Evolutionary conservation across 78 protist genomes (phyloP), one percentile per base, ranked within the genome.

Genomic region (Tieghemostelium lacteum): DNA sequence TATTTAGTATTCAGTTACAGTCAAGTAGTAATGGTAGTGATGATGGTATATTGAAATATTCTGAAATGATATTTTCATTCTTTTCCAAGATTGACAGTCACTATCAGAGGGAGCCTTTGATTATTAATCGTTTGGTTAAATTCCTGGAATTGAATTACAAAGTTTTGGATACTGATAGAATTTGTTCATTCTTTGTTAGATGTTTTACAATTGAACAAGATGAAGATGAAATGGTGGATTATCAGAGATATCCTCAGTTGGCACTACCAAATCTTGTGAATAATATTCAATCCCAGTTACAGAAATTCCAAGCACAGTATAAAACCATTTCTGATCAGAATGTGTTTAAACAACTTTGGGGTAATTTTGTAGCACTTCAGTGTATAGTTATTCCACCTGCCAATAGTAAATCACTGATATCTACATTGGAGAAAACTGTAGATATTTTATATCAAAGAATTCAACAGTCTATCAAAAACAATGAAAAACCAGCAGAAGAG

Each of bases 101-200:
- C 3, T 12, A 52, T n/a, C 66, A 66, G 24, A 42, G 34, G n/a
- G 77, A 78, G 24, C 6, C 88, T 36, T 37, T 55, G 1, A 28
- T 78, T 14, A 26, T 63, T 2, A 34, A 14, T 14, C 63, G 91
- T 33, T 61, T 83, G 10, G 22, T 69, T 31, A 83, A 83, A 73
- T 83, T 42, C 60, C 42, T 83, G 16, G 91, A 83, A 29, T 28
- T 50, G 12, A 83, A 83, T 73, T 22, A n/a, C 36, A 17, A 58
- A 4, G 3, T 22, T 19, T 50, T 83, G 37, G 69, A 66, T 58
- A n/a, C 55, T 3, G 58, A 83, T 24, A 45, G 58, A 37, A 45
- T 50, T 24, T 22, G 66, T 26, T 40, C 91, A 12, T 83, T 83
- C 54, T 17, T 83, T 29, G 57, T 83, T 14, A 57, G 78, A 28